Percentiles rank a stretch among this genome's conserved stretches.
These are phyloP conservation scores for Rosa lucieae DNA, from an alignment of 306 rosid genomes.

Conservation along the genomic window DNA sequence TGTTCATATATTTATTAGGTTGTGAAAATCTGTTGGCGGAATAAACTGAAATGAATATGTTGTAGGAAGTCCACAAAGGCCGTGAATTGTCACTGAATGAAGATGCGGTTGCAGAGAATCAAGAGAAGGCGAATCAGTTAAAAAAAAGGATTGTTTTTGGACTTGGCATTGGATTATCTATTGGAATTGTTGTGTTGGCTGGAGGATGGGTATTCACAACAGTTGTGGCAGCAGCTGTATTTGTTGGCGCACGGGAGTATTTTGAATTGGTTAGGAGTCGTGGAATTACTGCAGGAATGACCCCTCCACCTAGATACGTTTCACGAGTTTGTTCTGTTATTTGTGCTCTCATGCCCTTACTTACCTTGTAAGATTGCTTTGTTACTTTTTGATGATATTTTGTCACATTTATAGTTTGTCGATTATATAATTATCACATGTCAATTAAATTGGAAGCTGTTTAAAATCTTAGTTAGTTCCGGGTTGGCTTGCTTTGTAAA, in stretches of 20 bases:
- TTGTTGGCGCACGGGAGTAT: slow-evolving; percentile 81
- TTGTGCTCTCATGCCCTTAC: slow-evolving; percentile 83
- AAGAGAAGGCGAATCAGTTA: slow-evolving; percentile 56
- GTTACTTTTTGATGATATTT: slow-evolving; percentile 12
- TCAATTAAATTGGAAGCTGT: slow-evolving; percentile 3
- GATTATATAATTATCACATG: not conserved
- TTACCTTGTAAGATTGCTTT: slow-evolving; percentile 66
- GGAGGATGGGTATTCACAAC: slow-evolving; percentile 87
- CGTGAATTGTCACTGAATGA: slow-evolving; percentile 18
- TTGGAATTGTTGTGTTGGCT: slow-evolving; percentile 71
- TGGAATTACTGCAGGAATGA: slow-evolving; percentile 90
- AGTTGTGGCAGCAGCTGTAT: slow-evolving; percentile 67
- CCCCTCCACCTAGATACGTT: slow-evolving; percentile 92
- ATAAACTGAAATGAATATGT: slow-evolving; percentile 25
- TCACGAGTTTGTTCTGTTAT: slow-evolving; percentile 83
- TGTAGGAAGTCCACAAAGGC: slow-evolving; percentile 42
- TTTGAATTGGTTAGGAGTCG: slow-evolving; percentile 83
- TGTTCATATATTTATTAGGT: not conserved
- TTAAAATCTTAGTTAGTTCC: not conserved
- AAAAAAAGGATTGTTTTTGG: slow-evolving; percentile 76
- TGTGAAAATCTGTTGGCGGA: slow-evolving; percentile 11
- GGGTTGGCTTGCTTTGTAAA: not conserved
- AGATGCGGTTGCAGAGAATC: slow-evolving; percentile 41
- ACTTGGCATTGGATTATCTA: slow-evolving; percentile 79
- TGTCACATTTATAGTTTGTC: not conserved